A percentile compares a stretch with the other conserved stretches of the same genome.
Conservation (phyloP, 75 land plant genomes). For the Pinus tabuliformis region DNA sequence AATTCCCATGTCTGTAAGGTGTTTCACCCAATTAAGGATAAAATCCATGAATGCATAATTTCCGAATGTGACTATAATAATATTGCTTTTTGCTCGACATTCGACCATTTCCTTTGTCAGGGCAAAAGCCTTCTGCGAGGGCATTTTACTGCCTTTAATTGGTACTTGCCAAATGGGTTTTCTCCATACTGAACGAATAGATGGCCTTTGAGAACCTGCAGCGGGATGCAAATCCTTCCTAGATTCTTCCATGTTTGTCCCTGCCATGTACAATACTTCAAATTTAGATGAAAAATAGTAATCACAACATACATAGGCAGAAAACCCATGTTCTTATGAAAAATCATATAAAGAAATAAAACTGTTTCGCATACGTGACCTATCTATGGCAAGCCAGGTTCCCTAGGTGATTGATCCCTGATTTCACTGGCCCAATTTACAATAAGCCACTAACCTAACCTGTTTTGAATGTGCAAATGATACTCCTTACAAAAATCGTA, state of each 20-base stretch:
- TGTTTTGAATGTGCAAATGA: background rate
- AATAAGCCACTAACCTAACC: background rate
- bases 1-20: constrained; percentile 73
- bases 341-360: background rate
- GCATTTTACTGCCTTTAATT: constrained; percentile 51
- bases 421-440: background rate
- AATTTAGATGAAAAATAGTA: background rate
- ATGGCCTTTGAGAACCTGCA: background rate
- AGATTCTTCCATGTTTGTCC: constrained; percentile 14
- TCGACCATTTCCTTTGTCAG: constrained; percentile 72
- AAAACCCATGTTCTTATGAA: background rate
- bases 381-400: background rate
- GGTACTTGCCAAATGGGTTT: constrained; percentile 86
- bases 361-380: background rate
- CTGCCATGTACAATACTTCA: background rate
- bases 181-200: constrained; percentile 13
- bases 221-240: background rate
- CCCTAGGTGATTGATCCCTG: background rate
- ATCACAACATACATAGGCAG: background rate
- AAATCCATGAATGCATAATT: constrained; percentile 98
- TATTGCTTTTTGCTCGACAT: constrained; percentile 71
- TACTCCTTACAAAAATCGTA: background rate
- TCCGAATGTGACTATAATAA: constrained; percentile 92
- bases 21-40: constrained; percentile 93
- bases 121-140: constrained; percentile 50